These are phyloP conservation scores for Paecilomyces formosus DNA, from an alignment of 2,329 filamentous ascomycete species.

Conservation along the genomic window DNA sequence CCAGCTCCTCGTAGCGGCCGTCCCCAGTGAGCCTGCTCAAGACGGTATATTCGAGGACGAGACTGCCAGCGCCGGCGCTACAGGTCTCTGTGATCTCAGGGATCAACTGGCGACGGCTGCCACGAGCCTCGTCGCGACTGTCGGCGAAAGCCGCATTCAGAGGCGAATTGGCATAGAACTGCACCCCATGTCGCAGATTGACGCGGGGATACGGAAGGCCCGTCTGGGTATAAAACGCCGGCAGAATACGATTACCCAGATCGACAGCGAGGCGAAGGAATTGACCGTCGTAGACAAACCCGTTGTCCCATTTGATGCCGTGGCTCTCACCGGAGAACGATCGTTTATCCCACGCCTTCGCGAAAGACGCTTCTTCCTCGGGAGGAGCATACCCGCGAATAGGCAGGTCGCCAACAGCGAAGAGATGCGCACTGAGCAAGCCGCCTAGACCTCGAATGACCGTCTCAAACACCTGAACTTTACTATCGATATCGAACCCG, in stretches of 20 bases:
- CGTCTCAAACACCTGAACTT: conserved; percentile 97
- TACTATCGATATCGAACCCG: conserved; percentile 93
- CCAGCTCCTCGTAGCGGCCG: conserved; percentile 76
- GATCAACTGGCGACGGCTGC: conserved; percentile 17
- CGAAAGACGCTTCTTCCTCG: conserved; percentile 27
- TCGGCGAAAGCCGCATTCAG: conserved; percentile 50
- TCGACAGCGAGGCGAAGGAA: conserved; percentile 83
- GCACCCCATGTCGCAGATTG: conserved; percentile 82
- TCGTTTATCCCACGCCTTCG: conserved; percentile 34
- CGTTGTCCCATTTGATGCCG: conserved; percentile 64
- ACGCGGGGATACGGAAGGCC: conserved; percentile 92
- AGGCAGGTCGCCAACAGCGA: conserved; percentile 82
- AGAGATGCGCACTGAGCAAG: conserved; percentile 84
- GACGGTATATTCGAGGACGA: conserved; percentile 88
- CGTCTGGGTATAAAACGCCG: conserved; percentile 84
- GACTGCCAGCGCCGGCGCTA: conserved; percentile 89
- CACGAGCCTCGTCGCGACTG: conserved; percentile 41
- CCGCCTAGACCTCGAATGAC: conserved; percentile 87
- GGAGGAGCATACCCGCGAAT: conserved; percentile 67
- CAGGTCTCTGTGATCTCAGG: conserved; percentile 90
- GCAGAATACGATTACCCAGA: conserved; percentile 72
- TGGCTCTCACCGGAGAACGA: conserved; percentile 11
- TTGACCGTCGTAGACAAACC: conserved; percentile 80
- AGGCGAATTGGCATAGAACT: conserved; percentile 84
- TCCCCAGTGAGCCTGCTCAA: conserved; percentile 84